A percentile compares a stretch with the other conserved stretches of the same genome.
These are phyloP conservation scores for Musa troglodytarum DNA, from an alignment of 176 grass and related monocot species.

Conservation along the genomic window DNA sequence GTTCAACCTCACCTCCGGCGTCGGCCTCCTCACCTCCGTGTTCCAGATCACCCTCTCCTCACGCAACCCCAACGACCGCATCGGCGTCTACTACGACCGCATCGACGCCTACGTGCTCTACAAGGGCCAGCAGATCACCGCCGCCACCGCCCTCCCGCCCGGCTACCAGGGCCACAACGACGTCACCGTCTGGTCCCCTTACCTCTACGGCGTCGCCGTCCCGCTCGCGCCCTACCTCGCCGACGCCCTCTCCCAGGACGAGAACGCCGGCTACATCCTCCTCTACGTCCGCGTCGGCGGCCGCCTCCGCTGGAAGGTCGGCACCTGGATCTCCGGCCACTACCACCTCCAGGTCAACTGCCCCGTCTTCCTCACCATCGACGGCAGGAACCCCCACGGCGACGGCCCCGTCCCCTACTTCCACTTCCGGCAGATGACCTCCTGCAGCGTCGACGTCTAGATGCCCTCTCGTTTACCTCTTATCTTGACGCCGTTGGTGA, in stretches of 20 bases:
- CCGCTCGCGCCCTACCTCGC: not conserved
- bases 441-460: not conserved
- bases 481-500: too few relatives aligned
- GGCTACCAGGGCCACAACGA: not conserved
- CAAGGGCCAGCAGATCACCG: not conserved
- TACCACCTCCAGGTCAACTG: conserved; percentile 3
- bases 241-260: not conserved
- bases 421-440: not conserved
- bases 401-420: not conserved
- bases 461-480: too few relatives aligned
- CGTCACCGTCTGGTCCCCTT: not conserved
- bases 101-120: not conserved
- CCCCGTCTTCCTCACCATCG: not conserved
- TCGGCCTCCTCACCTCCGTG: not conserved
- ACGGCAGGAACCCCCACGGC: not conserved
- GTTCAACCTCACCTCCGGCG: not conserved
- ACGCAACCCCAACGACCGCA: not conserved
- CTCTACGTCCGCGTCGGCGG: not conserved
- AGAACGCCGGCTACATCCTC: not conserved
- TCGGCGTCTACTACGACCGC: not conserved
- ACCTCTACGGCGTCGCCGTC: not conserved
- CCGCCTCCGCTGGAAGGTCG: not conserved
- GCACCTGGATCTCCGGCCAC: not conserved
- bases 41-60: conserved; percentile 1
- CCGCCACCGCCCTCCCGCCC: not conserved